Evolutionary conservation across 2,329 filamentous ascomycete genomes (phyloP).

Genomic region (Fusarium floridanum): DNA sequence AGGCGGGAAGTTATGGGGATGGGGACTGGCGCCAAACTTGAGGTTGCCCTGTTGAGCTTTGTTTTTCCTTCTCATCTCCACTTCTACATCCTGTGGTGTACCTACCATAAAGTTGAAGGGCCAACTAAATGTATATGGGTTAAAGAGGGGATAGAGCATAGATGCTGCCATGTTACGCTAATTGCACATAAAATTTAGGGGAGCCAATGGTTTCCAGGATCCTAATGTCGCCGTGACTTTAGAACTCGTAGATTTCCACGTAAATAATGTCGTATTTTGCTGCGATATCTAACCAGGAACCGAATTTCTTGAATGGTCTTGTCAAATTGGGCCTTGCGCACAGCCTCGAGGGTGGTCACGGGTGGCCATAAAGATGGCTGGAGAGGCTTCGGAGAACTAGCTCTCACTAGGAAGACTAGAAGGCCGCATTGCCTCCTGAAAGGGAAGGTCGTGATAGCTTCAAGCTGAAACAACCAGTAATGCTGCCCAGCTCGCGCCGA

Average conservation of each 20-base stretch:
- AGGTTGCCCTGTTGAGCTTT: background rate
- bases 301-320: background rate
- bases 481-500: background rate
- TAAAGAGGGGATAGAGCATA: background rate
- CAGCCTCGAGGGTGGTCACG: background rate
- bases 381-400: background rate
- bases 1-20: background rate
- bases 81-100: background rate
- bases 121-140: background rate
- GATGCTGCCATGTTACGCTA: background rate
- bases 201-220: too few species aligned
- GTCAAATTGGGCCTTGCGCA: background rate
- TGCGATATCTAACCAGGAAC: background rate
- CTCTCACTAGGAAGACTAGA: background rate
- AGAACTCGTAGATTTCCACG: too few species aligned
- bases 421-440: background rate
- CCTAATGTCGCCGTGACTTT: too few species aligned
- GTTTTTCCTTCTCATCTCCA: background rate
- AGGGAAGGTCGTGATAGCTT: background rate
- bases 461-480: background rate
- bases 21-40: background rate
- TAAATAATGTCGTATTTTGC: background rate
- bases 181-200: background rate
- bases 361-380: background rate
- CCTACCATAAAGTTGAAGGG: background rate